Percentiles rank a stretch among this genome's conserved stretches.
Conservation (phyloP, 2,329 filamentous ascomycete species). For the Tolypocladium paradoxum region DNA sequence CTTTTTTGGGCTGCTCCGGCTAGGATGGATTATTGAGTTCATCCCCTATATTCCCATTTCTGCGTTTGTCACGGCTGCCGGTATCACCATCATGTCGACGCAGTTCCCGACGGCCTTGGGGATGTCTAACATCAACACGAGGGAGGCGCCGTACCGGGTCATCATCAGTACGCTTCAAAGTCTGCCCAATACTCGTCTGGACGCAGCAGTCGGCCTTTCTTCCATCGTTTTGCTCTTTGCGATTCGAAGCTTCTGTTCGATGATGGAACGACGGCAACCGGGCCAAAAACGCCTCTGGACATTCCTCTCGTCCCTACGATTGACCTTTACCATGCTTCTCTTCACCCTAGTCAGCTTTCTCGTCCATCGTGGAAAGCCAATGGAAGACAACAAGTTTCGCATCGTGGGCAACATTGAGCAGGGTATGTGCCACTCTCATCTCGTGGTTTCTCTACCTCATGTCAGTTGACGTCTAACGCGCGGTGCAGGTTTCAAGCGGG, state of each 20-base stretch:
- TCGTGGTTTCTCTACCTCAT: no score
- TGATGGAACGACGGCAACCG: constrained; percentile 50
- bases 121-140: constrained; percentile 31
- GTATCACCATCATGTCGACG: constrained; percentile 38
- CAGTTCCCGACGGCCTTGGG: constrained; percentile 35
- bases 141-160: constrained; percentile 32
- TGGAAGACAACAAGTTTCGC: constrained; percentile 42
- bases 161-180: constrained; percentile 31
- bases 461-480: constrained; percentile 4
- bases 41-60: constrained; percentile 39
- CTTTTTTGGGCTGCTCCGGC: constrained; percentile 32
- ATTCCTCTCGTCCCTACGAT: constrained; percentile 62
- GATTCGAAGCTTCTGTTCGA: constrained; percentile 49
- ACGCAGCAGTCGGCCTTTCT: constrained; percentile 63
- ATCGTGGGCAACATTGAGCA: constrained; percentile 56
- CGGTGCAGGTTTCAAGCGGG: constrained; percentile 49
- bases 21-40: constrained; percentile 40
- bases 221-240: constrained; percentile 56
- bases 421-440: constrained; percentile 24
- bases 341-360: constrained; percentile 66
- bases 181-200: constrained; percentile 37
- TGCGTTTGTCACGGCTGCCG: constrained; percentile 39
- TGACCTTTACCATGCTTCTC: constrained; percentile 64
- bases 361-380: constrained; percentile 42
- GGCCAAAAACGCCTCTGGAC: constrained; percentile 54